Evolutionary conservation across 176 grass and related monocot species (phyloP).

Genomic region (Cocos nucifera): DNA sequence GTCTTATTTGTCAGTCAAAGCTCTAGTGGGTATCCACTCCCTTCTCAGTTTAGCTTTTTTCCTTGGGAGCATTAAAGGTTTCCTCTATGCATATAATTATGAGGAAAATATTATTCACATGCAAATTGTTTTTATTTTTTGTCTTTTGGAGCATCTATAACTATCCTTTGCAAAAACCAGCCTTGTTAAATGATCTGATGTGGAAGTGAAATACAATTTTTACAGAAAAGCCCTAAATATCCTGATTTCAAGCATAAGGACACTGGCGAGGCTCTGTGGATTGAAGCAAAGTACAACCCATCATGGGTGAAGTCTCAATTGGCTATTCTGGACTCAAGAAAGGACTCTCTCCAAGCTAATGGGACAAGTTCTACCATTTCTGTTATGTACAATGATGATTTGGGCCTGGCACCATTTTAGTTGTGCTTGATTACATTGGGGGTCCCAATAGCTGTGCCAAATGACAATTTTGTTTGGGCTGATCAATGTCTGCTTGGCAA

Average conservation of each 20-base stretch:
- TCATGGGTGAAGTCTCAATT: slow-evolving; percentile 61
- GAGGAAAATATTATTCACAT: not conserved
- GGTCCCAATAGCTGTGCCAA: not conserved
- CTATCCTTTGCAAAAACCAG: not conserved
- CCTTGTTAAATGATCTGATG: too few species aligned
- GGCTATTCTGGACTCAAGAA: slow-evolving; percentile 65
- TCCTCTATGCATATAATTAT: not conserved
- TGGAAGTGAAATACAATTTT: not conserved
- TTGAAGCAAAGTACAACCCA: slow-evolving; percentile 55
- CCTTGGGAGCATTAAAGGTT: too few species aligned
- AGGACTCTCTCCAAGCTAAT: slow-evolving; percentile 32
- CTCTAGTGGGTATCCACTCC: too few species aligned
- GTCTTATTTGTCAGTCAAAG: too few species aligned
- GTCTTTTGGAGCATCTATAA: not conserved
- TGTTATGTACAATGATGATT: slow-evolving; percentile 50
- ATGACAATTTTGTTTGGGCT: too few species aligned
- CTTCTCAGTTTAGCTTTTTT: too few species aligned
- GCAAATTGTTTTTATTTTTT: not conserved
- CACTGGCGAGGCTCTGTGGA: slow-evolving; percentile 68
- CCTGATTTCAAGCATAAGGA: slow-evolving; percentile 73
- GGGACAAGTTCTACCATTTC: slow-evolving; percentile 34
- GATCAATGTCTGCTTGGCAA: too few species aligned
- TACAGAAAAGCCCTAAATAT: slow-evolving; percentile 55
- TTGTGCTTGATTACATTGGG: not conserved
- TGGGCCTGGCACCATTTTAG: slow-evolving; percentile 24